Evolutionary conservation across 1,284 basidiomycete genomes (phyloP).

Genomic region (Pseudomicrostroma phylloplanum): DNA sequence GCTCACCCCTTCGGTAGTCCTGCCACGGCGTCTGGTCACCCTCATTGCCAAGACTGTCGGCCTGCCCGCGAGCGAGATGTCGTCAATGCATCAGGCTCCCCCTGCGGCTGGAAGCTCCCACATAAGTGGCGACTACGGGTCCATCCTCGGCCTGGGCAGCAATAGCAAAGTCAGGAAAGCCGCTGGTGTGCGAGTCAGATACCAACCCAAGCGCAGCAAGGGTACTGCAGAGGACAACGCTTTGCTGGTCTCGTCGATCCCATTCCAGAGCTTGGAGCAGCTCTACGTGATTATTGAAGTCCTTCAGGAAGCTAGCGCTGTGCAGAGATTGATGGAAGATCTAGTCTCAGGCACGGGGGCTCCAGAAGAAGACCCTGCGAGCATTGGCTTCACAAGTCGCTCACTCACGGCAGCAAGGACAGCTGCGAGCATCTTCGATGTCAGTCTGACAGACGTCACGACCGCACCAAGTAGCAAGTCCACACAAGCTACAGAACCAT

Average conservation of each 20-base stretch:
- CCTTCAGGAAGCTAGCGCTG: slow-evolving; percentile 1
- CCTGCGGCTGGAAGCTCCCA: not conserved
- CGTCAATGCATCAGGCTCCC: not conserved
- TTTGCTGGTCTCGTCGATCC: not conserved
- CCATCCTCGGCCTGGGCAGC: not conserved
- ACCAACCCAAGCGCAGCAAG: not conserved
- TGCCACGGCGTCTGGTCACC: not conserved
- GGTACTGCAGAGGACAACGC: no score
- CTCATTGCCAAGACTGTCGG: not conserved
- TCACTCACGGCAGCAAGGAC: no score
- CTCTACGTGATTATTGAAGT: not conserved
- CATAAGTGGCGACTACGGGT: not conserved
- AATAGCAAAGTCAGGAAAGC: not conserved
- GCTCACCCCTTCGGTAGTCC: not conserved
- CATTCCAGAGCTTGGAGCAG: not conserved
- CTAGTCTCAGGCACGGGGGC: no score
- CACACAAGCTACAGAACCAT: no score
- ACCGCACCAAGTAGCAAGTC: no score
- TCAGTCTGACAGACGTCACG: no score
- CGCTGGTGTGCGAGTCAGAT: not conserved
- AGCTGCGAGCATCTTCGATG: no score
- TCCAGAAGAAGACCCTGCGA: no score
- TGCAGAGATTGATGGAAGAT: no score
- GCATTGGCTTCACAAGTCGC: no score
- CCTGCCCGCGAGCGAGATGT: not conserved